Base-by-base conservation (phyloP, 2,329 filamentous ascomycete species). In the Macrophomina phaseolina region DNA sequence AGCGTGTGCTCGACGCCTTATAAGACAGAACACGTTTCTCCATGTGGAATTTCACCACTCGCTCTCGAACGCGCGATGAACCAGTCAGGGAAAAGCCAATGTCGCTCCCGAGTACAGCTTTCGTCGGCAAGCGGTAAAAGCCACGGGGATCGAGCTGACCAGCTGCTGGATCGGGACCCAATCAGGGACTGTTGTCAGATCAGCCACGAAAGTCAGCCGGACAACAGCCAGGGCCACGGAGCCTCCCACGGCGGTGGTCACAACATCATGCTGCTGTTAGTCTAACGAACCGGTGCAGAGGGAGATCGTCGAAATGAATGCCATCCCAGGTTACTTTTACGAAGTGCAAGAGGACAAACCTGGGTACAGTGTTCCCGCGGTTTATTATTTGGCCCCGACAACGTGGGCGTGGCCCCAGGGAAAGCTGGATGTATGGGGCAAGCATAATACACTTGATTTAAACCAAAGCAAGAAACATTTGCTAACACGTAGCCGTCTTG, bases 121-220 rank as follows among this genome's bases (percentile, higher is more conserved):
- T 46, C 36, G 45, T 32, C 16, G 30, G 49, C 58, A 49, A 32
- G 58, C 58, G 58, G 58, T 28, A 49, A 62, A 62, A 38, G 45
- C 45, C 32, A 36, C 32, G 45, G 34, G 32, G 30, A 49, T 48
- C 42, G 30, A 62, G 58, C 58, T 62, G 58, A 49, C 38, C 42
- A 38, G 45, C 45, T 28, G 56, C 18, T 49, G 30, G 32, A 36
- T 38, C 32, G 58, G 42, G 32, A 23, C 34, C 58, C 58, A 62
- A 62, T 62, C 58, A 62, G 34, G 30, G 7, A 38, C n/a, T 45
- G 7, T 62, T 18, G 18, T 28, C 32, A 49, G 58, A 62, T 62
- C 58, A 62, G 58, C 58, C 58, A 62, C 45, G 28, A 32, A 14
- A 62, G 45, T 62, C 58, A 62, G 58, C 42, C 58, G 58, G 58